Evolutionary conservation across 2,329 filamentous ascomycete species (phyloP).

Genomic region (Stagonosporopsis vannaccii): DNA sequence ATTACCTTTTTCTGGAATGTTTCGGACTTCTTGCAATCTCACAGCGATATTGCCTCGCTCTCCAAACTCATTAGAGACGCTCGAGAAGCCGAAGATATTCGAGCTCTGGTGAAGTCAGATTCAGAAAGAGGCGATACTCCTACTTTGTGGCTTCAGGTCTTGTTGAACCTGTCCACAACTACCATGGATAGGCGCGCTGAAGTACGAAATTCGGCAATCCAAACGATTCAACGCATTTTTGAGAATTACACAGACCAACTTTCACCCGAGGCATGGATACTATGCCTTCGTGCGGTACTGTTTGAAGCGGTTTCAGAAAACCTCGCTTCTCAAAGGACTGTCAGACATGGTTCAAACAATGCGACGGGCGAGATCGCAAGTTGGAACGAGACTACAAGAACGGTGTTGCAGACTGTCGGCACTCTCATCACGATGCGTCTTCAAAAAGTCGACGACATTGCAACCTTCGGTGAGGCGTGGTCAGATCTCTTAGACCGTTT

Average conservation of each 20-base stretch:
- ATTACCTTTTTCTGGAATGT: conserved; percentile 97
- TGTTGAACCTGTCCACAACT: conserved; percentile 74
- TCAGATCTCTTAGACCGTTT: conserved; percentile 74
- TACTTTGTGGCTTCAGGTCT: conserved; percentile 79
- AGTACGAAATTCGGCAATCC: conserved; percentile 84
- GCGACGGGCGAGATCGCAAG: conserved; percentile 31
- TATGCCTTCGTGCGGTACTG: conserved; percentile 81
- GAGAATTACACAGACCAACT: conserved; percentile 88
- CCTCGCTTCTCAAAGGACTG: conserved; percentile 33
- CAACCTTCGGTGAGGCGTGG: conserved; percentile 77
- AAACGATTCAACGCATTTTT: conserved; percentile 89
- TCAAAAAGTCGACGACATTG: conserved; percentile 70
- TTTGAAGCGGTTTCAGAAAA: conserved; percentile 79
- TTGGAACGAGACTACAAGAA: conserved; percentile 53
- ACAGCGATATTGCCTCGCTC: conserved; percentile 52
- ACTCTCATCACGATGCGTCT: conserved; percentile 78
- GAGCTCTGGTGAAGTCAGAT: conserved; percentile 65
- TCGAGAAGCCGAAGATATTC: conserved; percentile 59
- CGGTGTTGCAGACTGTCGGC: conserved; percentile 47
- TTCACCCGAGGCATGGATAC: conserved; percentile 78
- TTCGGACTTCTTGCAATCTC: conserved; percentile 78
- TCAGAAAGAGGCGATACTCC: conserved; percentile 69
- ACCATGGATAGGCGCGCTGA: conserved; percentile 76
- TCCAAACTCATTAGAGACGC: conserved; percentile 28
- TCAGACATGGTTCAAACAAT: conserved; percentile 22